phyloP scores from a whole-genome alignment of 768 basidiomycete species.

The Pleurotus tuber-regium region DNA sequence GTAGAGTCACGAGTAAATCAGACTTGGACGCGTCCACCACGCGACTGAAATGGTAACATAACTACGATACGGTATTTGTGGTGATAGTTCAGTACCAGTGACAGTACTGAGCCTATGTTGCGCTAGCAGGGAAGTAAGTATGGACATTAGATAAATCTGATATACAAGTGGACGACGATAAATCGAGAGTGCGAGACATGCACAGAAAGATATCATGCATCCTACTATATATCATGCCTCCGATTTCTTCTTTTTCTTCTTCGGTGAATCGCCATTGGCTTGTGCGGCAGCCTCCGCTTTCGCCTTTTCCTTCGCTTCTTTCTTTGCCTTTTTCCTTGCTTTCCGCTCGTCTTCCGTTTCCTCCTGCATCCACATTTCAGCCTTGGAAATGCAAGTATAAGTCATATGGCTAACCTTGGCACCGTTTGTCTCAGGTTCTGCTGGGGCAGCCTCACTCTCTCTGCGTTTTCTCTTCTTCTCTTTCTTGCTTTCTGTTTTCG shows the following conservation, averaged over 20 bases:
- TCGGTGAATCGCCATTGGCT: slow-evolving; percentile 22
- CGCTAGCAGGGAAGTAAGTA: too few species aligned
- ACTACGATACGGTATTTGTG: too few species aligned
- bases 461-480: slow-evolving; percentile 40
- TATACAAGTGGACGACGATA: neutral
- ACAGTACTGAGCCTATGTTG: neutral
- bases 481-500: slow-evolving; percentile 29
- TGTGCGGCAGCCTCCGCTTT: slow-evolving; percentile 41
- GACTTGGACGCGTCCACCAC: neutral
- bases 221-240: slow-evolving; percentile 30
- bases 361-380: slow-evolving; percentile 30
- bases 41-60: too few species aligned
- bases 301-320: slow-evolving; percentile 54
- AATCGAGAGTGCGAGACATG: neutral
- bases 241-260: slow-evolving; percentile 64
- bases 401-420: slow-evolving; percentile 36
- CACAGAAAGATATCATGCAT: too few species aligned
- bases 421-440: slow-evolving; percentile 34
- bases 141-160: neutral
- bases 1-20: slow-evolving; percentile 9
- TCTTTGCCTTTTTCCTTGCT: slow-evolving; percentile 72
- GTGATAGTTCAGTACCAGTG: neutral
- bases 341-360: slow-evolving; percentile 87
- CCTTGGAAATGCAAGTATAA: slow-evolving; percentile 7
- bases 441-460: slow-evolving; percentile 52